phyloP scores from a whole-genome alignment of 352 stramenopile genomes.

The Pythium brassicae region DNA sequence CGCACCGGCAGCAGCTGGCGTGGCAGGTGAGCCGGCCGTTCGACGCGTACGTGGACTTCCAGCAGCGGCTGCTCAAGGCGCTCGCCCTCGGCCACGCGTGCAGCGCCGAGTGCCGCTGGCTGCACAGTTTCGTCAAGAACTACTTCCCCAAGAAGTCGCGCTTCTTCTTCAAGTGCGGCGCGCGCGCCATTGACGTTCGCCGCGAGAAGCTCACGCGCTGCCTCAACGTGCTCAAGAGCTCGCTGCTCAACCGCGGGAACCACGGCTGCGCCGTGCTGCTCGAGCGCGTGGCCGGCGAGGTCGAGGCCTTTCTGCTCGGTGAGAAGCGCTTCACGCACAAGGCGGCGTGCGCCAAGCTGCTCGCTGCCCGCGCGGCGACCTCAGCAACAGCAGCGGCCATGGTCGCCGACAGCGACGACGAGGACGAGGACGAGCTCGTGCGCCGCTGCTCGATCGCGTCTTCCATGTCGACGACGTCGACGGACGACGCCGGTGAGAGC shows the following conservation, averaged over 20 bases:
- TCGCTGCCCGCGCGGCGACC: background rate
- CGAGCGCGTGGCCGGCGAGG: conserved; percentile 23
- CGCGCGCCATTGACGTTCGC: conserved; percentile 10
- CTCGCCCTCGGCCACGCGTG: conserved; percentile 55
- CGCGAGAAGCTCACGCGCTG: conserved; percentile 21
- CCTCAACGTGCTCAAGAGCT: conserved; percentile 26
- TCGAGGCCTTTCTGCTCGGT: conserved; percentile 14
- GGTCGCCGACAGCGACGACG: background rate
- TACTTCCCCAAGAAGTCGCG: conserved; percentile 49
- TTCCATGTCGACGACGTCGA: conserved; percentile 5
- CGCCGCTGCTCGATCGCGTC: conserved; percentile 5
- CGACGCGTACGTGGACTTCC: conserved; percentile 45
- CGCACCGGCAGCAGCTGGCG: too few species aligned
- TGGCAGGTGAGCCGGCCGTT: conserved; percentile 11
- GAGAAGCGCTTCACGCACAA: background rate
- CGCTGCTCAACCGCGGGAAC: conserved; percentile 32
- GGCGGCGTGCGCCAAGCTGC: background rate
- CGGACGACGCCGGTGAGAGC: conserved; percentile 1
- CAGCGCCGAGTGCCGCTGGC: conserved; percentile 55
- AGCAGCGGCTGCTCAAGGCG: conserved; percentile 36
- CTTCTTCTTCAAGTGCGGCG: conserved; percentile 16
- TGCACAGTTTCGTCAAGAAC: conserved; percentile 58
- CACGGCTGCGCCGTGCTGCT: conserved; percentile 32
- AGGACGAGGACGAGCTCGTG: conserved; percentile 2
- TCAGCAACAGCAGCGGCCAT: background rate